Percentiles rank a stretch among this genome's conserved stretches.
Conservation (phyloP, 495 filamentous ascomycete species). For the Xylaria venustula region DNA sequence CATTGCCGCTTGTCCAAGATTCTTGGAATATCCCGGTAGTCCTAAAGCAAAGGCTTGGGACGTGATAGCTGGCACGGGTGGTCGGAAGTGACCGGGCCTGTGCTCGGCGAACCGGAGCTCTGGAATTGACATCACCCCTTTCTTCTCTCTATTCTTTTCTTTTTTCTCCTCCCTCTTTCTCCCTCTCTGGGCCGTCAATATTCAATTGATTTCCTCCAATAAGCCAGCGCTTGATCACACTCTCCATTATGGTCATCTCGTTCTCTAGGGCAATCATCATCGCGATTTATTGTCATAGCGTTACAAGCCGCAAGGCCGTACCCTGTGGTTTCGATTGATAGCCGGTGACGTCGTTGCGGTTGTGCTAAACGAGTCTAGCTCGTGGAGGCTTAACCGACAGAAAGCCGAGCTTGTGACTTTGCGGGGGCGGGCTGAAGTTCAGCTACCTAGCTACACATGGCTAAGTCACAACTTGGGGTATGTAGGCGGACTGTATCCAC, state of each 20-base stretch:
- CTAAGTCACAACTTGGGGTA: neutral
- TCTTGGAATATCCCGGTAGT: neutral
- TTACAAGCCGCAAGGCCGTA: too few species aligned
- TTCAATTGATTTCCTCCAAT: too few species aligned
- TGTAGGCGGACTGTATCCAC: neutral
- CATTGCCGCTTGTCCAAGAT: neutral
- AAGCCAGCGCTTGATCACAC: too few species aligned
- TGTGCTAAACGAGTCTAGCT: neutral
- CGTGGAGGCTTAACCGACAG: slow-evolving; percentile 35
- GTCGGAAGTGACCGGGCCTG: neutral
- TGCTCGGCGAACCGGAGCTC: slow-evolving; percentile 7
- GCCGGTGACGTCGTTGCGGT: slow-evolving; percentile 28
- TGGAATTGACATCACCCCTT: neutral
- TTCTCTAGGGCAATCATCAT: too few species aligned
- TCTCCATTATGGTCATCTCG: too few species aligned
- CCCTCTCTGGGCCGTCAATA: too few species aligned
- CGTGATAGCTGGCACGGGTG: neutral
- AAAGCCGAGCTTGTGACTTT: slow-evolving; percentile 56
- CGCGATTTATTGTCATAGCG: too few species aligned
- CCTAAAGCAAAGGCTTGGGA: neutral
- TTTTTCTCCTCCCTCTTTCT: too few species aligned
- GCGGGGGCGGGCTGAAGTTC: slow-evolving; percentile 36
- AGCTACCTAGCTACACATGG: neutral
- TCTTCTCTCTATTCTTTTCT: too few species aligned
- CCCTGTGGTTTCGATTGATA: neutral